A percentile compares a stretch with the other conserved stretches of the same genome.
These are phyloP conservation scores for Sisymbrium altissimum DNA, from an alignment of 345 rosid species.

Conservation along the genomic window DNA sequence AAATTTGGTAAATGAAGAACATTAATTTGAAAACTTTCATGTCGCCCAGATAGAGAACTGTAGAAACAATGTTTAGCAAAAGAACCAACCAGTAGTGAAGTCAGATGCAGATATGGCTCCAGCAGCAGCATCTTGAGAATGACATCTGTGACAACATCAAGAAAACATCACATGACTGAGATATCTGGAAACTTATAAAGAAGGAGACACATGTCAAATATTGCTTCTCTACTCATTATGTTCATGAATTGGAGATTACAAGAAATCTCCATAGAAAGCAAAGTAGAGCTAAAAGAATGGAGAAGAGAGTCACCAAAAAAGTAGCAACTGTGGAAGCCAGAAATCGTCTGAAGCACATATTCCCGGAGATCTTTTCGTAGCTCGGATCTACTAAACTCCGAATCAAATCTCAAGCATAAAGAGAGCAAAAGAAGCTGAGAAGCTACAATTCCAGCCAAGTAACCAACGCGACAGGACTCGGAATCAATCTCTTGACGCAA, in stretches of 20 bases:
- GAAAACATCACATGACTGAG: background rate
- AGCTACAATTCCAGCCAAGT: slow-evolving; percentile 70
- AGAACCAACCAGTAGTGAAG: slow-evolving; percentile 51
- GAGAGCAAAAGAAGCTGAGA: slow-evolving; percentile 53
- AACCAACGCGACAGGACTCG: slow-evolving; percentile 42
- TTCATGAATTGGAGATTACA: too few relatives aligned
- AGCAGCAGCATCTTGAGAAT: slow-evolving; percentile 56
- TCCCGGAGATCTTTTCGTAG: slow-evolving; percentile 43
- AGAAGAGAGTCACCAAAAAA: slow-evolving; percentile 50
- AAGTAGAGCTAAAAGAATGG: background rate
- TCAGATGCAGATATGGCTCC: slow-evolving; percentile 54
- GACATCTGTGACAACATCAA: slow-evolving; percentile 39
- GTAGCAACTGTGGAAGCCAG: slow-evolving; percentile 47
- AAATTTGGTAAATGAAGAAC: background rate
- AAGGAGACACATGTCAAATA: background rate
- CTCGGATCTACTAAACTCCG: slow-evolving; percentile 24
- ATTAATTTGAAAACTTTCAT: background rate
- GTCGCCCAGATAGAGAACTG: background rate
- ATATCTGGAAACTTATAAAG: background rate
- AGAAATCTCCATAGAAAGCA: background rate
- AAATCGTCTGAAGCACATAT: slow-evolving; percentile 42
- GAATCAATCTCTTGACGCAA: slow-evolving; percentile 35
- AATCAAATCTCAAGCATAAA: slow-evolving; percentile 53
- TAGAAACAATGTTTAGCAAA: slow-evolving; percentile 7
- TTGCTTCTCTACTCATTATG: background rate